Percentiles rank a stretch among this genome's conserved stretches.
These are phyloP conservation scores for Colletotrichum orchidophilum DNA, from an alignment of 2,329 filamentous ascomycete species.

Conservation along the genomic window DNA sequence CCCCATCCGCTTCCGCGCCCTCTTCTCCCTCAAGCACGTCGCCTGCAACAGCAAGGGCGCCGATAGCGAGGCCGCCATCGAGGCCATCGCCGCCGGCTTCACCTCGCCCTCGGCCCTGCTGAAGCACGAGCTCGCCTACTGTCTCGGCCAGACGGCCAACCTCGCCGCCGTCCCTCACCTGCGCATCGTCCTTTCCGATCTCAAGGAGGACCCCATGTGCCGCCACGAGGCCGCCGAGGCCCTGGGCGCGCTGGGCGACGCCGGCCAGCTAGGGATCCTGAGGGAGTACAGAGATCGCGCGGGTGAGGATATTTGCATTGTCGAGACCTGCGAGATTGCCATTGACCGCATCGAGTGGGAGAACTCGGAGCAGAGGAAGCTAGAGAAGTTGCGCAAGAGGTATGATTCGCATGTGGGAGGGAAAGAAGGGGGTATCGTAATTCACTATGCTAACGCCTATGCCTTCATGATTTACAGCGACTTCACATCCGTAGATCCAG, in stretches of 20 bases:
- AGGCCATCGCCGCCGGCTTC: slow-evolving; percentile 90
- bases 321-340: slow-evolving; percentile 96
- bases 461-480: slow-evolving; percentile 68
- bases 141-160: slow-evolving; percentile 90
- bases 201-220: slow-evolving; percentile 92
- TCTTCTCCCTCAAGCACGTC: slow-evolving; percentile 97
- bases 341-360: slow-evolving; percentile 96
- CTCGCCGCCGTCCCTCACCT: slow-evolving; percentile 77
- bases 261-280: slow-evolving; percentile 77
- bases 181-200: slow-evolving; percentile 77
- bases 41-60: slow-evolving; percentile 75
- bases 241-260: slow-evolving; percentile 84
- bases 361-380: slow-evolving; percentile 74
- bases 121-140: slow-evolving; percentile 98
- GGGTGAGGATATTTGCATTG: slow-evolving; percentile 82
- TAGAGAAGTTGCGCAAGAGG: slow-evolving; percentile 85
- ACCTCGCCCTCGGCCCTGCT: slow-evolving; percentile 85
- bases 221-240: slow-evolving; percentile 97
- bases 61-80: slow-evolving; percentile 66
- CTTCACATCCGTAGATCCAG: slow-evolving; percentile 95
- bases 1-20: slow-evolving; percentile 89
- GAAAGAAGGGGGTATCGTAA: slow-evolving; percentile 1
- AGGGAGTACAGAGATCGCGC: slow-evolving; percentile 77
- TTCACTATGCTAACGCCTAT: slow-evolving; percentile 24
- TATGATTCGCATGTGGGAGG: slow-evolving; percentile 49